phyloP scores from a whole-genome alignment of 306 rosid species.

The Quercus mongolica region DNA sequence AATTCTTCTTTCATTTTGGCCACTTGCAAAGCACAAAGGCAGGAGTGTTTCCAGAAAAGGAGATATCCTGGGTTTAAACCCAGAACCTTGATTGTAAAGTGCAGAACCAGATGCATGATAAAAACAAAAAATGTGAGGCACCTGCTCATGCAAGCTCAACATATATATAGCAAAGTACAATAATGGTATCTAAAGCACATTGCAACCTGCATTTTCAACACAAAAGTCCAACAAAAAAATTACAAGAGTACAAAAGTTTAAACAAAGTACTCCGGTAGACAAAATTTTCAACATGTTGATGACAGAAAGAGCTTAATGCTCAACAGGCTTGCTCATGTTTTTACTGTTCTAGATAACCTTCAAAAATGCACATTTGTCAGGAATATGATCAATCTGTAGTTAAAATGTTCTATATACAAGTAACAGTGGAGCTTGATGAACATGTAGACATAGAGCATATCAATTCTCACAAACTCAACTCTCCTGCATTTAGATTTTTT shows the following conservation, averaged over 20 bases:
- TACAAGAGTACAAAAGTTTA: not conserved
- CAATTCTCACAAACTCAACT: conserved; percentile 4
- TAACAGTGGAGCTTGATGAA: not conserved
- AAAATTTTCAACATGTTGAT: not conserved
- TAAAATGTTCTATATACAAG: conserved; percentile 8
- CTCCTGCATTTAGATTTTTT: conserved; percentile 14
- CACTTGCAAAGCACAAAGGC: not conserved
- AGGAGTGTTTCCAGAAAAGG: not conserved
- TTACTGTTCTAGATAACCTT: not conserved
- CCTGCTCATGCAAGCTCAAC: not conserved
- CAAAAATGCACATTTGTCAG: not conserved
- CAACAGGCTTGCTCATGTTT: not conserved
- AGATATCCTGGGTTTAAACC: not conserved
- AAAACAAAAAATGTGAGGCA: not conserved
- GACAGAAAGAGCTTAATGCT: not conserved
- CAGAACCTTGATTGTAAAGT: not conserved
- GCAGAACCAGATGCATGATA: not conserved
- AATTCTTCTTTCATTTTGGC: not conserved
- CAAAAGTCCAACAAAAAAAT: not conserved
- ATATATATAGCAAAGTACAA: not conserved
- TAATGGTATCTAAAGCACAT: not conserved
- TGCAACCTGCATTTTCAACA: not conserved
- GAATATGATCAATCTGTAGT: not conserved
- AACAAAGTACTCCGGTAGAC: not conserved
- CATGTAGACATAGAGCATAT: conserved; percentile 8